phyloP scores from a whole-genome alignment of 352 stramenopile genomes.

The Pythium volutum region DNA sequence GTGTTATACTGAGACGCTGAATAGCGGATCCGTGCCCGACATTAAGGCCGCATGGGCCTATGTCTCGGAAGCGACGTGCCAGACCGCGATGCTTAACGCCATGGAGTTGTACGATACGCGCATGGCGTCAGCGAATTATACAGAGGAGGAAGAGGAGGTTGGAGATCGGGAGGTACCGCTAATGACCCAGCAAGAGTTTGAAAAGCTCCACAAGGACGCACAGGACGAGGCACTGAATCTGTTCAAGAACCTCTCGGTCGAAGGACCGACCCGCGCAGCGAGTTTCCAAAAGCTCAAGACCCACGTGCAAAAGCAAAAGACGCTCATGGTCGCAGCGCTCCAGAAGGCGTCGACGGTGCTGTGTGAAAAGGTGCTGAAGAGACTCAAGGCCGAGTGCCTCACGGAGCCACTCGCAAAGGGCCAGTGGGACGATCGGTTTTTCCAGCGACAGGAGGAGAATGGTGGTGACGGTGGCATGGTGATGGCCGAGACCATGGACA shows the following conservation, averaged over 20 bases:
- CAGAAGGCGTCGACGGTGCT: slow-evolving; percentile 56
- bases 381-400: slow-evolving; percentile 37
- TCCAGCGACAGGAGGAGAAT: not conserved
- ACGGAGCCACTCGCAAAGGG: slow-evolving; percentile 37
- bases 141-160: slow-evolving; percentile 25
- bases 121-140: slow-evolving; percentile 37
- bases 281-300: slow-evolving; percentile 80
- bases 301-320: slow-evolving; percentile 61
- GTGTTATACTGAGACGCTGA: slow-evolving; percentile 80
- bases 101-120: slow-evolving; percentile 53
- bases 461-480: not conserved
- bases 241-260: slow-evolving; percentile 69
- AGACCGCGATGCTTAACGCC: slow-evolving; percentile 49
- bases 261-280: slow-evolving; percentile 47
- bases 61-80: slow-evolving; percentile 74
- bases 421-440: slow-evolving; percentile 35
- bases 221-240: slow-evolving; percentile 64
- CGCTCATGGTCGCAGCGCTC: slow-evolving; percentile 46
- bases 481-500: slow-evolving; percentile 39
- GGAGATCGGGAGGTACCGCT: slow-evolving; percentile 22
- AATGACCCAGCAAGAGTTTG: slow-evolving; percentile 66
- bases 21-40: slow-evolving; percentile 68
- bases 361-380: slow-evolving; percentile 46
- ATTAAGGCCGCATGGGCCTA: slow-evolving; percentile 85
- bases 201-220: slow-evolving; percentile 67